Evolutionary conservation across 192 early-diverging fungal species (phyloP), one percentile per base, ranked within the genome.

Genomic region (Funneliformis geosporum): DNA sequence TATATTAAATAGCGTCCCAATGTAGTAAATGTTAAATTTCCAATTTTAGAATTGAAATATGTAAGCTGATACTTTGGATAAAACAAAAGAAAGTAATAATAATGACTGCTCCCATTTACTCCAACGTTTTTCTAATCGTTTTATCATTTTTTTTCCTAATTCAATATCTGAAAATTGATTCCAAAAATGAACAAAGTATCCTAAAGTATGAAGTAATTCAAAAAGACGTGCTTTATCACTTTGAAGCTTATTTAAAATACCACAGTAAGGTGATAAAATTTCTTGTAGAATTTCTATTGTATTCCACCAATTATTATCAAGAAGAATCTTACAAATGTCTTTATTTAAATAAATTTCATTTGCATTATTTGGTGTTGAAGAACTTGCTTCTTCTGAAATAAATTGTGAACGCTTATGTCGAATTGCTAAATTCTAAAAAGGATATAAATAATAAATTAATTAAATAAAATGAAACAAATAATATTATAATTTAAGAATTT

Each of bases 41-140:
- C 27, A 38, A 65, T 23, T 65, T 27, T 28, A 65, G 62, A 28
- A 65, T 65, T 65, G 2, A 65, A 65, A 65, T 28, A 65, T 65
- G 62, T 28, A 65, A 65, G 27, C 21, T 11, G 2, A 65, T 65
- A 65, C 25, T 39, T 66, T 38, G 65, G 33, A 66, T 66, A 11
- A 4, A 66, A 2, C 12, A 33, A 66, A 66, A 5, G 12, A 66
- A 66, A 66, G 33, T 18, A 66, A 66, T 4, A 66, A 11, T 16
- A 66, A 66, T 33, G 33, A 33, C 2, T 66, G 8, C 8, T 66
- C 28, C 28, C 8, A 66, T 66, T 66, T 0, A 66, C 39, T 66
- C 9, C 4, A 66, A 0, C 28, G 0, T 66, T 66, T 66, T 66
- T 66, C 28, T 38, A 66, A 66, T 50, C 12, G 0, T 39, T 66